Percentiles rank a stretch among this genome's conserved stretches.
Evolutionary conservation across 75 land plant genomes (phyloP).

Genomic region (Selaginella tamariscina): DNA sequence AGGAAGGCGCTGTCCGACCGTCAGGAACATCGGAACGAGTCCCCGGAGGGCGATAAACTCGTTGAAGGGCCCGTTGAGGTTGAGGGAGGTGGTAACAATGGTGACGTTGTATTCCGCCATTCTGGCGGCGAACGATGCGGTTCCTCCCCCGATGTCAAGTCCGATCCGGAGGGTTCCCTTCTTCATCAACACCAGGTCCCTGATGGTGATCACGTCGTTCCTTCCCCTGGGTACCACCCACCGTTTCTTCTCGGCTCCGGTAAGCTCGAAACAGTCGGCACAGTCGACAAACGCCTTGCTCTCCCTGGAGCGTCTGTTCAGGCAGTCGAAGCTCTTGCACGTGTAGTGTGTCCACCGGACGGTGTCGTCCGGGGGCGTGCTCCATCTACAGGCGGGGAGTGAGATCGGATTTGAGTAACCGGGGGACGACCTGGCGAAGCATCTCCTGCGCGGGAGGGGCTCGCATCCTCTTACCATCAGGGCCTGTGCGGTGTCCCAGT

Average conservation of each 20-base stretch:
- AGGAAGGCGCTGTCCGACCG: not conserved
- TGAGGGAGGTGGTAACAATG: slow-evolving; percentile 12
- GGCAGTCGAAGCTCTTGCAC: slow-evolving; percentile 11
- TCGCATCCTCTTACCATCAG: slow-evolving; percentile 9
- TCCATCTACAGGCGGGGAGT: not conserved
- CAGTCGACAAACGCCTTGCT: slow-evolving; percentile 11
- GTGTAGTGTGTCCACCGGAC: slow-evolving; percentile 8
- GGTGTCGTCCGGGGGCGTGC: slow-evolving; percentile 6
- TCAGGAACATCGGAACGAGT: slow-evolving; percentile 7
- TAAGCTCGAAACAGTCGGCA: slow-evolving; percentile 8
- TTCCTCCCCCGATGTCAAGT: slow-evolving; percentile 5
- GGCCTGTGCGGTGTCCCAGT: slow-evolving; percentile 10
- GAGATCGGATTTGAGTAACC: not conserved
- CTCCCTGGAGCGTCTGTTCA: slow-evolving; percentile 2
- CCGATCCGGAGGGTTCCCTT: not conserved
- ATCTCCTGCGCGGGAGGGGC: slow-evolving; percentile 4
- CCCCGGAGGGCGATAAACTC: slow-evolving; percentile 8
- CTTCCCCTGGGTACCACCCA: not conserved
- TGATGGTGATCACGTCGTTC: not conserved
- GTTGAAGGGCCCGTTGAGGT: slow-evolving; percentile 10
- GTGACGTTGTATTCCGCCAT: slow-evolving; percentile 9
- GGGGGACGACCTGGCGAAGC: slow-evolving; percentile 2
- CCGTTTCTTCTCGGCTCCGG: slow-evolving; percentile 5
- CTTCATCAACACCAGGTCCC: not conserved
- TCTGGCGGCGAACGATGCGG: slow-evolving; percentile 2